Evolutionary conservation across 768 basidiomycete genomes (phyloP).

Genomic region (Neoboletus magnificus): DNA sequence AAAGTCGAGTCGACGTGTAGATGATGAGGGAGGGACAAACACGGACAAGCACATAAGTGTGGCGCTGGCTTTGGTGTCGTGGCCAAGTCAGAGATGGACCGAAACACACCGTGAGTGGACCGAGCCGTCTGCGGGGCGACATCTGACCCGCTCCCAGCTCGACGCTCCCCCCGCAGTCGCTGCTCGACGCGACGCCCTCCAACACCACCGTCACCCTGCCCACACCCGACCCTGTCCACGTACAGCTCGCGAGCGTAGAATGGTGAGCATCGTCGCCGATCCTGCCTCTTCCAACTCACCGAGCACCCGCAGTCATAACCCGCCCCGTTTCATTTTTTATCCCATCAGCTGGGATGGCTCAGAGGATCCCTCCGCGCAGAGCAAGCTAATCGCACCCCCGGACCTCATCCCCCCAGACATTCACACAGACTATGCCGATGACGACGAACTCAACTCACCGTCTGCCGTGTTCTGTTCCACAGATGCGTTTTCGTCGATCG

Average conservation of each 20-base stretch:
- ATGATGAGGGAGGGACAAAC: slow-evolving; percentile 13
- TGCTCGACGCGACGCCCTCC: slow-evolving; percentile 16
- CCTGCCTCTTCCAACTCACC: not conserved
- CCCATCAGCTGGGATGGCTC: slow-evolving; percentile 25
- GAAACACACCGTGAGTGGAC: not conserved
- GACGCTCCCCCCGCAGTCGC: not conserved
- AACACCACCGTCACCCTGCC: slow-evolving; percentile 31
- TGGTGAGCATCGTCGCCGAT: slow-evolving; percentile 1
- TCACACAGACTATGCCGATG: slow-evolving; percentile 13
- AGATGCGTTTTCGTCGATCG: slow-evolving; percentile 23
- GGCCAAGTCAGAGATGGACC: not conserved
- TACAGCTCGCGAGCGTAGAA: slow-evolving; percentile 15
- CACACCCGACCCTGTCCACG: slow-evolving; percentile 18
- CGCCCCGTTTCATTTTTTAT: slow-evolving; percentile 26
- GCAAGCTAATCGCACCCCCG: not conserved
- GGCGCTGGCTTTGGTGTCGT: not conserved
- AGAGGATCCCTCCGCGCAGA: slow-evolving; percentile 27
- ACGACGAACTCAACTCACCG: slow-evolving; percentile 35
- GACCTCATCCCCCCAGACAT: not conserved
- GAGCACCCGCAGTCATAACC: slow-evolving; percentile 9
- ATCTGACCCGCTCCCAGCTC: not conserved
- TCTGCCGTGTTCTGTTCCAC: slow-evolving; percentile 17
- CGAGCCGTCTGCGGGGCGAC: no score
- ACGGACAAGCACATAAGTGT: slow-evolving; percentile 15
- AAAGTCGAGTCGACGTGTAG: slow-evolving; percentile 30